Evolutionary conservation across 2,329 filamentous ascomycete genomes (phyloP).

Genomic region (Cladosporium phlei): DNA sequence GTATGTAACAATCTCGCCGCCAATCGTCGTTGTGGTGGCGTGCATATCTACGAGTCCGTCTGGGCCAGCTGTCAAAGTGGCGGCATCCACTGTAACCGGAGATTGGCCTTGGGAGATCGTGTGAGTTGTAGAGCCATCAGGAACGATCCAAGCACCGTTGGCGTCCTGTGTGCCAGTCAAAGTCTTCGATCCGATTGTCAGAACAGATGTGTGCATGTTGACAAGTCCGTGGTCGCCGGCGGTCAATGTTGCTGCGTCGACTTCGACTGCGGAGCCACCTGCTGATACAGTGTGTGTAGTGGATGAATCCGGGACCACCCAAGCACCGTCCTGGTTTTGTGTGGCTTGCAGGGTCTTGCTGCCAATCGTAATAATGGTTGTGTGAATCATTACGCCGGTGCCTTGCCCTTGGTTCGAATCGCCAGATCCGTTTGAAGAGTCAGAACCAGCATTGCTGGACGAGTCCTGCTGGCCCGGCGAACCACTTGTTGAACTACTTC

Average conservation of each 20-base stretch:
- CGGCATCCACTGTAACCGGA: background rate
- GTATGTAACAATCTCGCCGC: background rate
- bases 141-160: conserved; percentile 1
- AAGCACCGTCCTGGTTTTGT: conserved; percentile 2
- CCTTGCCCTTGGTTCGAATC: background rate
- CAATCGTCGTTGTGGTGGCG: background rate
- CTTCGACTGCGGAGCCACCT: conserved; percentile 1
- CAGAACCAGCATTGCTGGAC: background rate
- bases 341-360: conserved; percentile 3
- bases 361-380: conserved; percentile 6
- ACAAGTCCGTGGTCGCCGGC: background rate
- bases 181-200: conserved; percentile 1
- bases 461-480: background rate
- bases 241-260: conserved; percentile 4
- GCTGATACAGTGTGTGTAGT: background rate
- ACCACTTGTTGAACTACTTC: background rate
- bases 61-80: background rate
- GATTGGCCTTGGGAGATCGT: background rate
- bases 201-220: background rate
- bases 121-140: background rate
- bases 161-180: conserved; percentile 1
- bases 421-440: background rate
- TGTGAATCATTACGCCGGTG: conserved; percentile 2
- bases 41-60: background rate
- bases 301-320: background rate